phyloP scores from a whole-genome alignment of 192 early-diverging fungal species.

The Umbelopsis vinacea region DNA sequence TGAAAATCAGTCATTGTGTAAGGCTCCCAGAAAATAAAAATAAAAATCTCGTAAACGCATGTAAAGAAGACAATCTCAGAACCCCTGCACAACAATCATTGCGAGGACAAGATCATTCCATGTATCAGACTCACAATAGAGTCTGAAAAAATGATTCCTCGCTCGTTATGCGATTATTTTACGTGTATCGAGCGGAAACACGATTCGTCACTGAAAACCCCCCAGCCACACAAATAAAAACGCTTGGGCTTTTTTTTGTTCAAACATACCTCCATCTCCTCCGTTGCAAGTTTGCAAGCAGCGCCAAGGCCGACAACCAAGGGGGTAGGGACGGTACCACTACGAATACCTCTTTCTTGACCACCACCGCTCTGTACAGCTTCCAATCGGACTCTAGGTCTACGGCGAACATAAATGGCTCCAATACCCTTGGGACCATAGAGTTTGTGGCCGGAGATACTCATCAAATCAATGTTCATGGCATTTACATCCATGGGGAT shows the following conservation, averaged over 20 bases:
- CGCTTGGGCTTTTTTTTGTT: not conserved
- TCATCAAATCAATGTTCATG: constrained; percentile 95
- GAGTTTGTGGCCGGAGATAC: constrained; percentile 95
- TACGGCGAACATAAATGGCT: constrained; percentile 88
- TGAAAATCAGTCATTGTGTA: too few species aligned
- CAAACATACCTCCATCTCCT: constrained; percentile 78
- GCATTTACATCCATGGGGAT: constrained; percentile 90
- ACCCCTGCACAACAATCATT: constrained; percentile 61
- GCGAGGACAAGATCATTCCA: constrained; percentile 28
- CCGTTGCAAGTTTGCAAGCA: constrained; percentile 76
- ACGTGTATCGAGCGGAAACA: constrained; percentile 22
- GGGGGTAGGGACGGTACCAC: constrained; percentile 92
- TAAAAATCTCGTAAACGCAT: too few species aligned
- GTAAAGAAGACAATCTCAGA: constrained; percentile 41
- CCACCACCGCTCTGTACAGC: constrained; percentile 93
- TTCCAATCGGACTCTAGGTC: constrained; percentile 92
- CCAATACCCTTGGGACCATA: constrained; percentile 99
- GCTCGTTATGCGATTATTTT: constrained; percentile 24
- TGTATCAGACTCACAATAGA: not conserved
- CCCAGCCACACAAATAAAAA: not conserved
- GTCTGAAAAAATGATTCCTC: not conserved
- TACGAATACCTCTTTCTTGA: constrained; percentile 93
- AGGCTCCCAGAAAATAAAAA: too few species aligned
- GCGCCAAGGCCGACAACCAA: constrained; percentile 90
- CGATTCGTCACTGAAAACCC: constrained; percentile 31